These are phyloP conservation scores for Picea abies DNA, from an alignment of 83 land plant genomes.

Conservation along the genomic window DNA sequence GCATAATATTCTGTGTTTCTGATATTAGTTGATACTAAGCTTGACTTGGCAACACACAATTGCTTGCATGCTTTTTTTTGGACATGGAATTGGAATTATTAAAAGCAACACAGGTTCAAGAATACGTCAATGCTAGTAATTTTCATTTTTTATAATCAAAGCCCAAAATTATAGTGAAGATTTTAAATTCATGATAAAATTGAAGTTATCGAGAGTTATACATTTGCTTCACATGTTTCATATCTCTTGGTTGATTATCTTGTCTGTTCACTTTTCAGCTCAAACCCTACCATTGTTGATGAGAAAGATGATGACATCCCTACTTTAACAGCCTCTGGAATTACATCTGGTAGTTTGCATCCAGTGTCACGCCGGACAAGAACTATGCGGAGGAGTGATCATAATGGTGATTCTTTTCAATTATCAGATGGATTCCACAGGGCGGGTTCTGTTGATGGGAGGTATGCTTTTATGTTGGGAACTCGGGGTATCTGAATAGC, in stretches of 20 bases:
- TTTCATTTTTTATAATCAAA: neutral
- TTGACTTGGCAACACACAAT: neutral
- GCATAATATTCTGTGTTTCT: neutral
- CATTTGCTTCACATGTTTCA: neutral
- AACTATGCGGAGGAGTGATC: conserved; percentile 51
- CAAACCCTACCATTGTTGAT: conserved; percentile 30
- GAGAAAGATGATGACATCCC: conserved; percentile 86
- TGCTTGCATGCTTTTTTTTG: neutral
- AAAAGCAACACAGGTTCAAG: neutral
- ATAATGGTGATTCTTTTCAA: conserved; percentile 28
- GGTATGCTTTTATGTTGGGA: conserved; percentile 36
- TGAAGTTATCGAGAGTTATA: neutral
- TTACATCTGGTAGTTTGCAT: conserved; percentile 52
- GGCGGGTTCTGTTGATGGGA: conserved; percentile 71
- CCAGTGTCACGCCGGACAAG: conserved; percentile 89
- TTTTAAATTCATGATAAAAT: neutral
- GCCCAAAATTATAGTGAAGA: neutral
- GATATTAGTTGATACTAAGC: neutral
- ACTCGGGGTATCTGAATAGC: no score
- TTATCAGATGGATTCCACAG: conserved; percentile 41
- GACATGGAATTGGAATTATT: neutral
- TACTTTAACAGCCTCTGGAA: conserved; percentile 57
- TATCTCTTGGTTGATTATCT: neutral
- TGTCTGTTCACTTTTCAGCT: conserved; percentile 40
- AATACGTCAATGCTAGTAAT: neutral